Evolutionary conservation across 257 asterid genomes (phyloP).

Genomic region (Prunella vulgaris): DNA sequence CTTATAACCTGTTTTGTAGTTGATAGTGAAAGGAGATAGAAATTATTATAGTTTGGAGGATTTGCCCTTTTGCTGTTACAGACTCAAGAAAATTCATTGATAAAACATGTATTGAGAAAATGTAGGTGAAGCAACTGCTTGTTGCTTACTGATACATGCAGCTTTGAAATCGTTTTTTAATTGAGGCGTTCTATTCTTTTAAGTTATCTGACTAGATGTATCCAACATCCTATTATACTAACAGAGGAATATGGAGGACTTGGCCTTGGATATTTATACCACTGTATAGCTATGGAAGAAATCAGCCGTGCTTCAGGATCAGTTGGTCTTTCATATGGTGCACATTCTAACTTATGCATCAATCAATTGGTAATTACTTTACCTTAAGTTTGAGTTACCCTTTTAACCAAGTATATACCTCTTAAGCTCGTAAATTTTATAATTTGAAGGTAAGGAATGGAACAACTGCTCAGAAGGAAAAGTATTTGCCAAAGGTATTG

Average conservation of each 20-base stretch:
- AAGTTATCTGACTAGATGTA: slow-evolving; percentile 13
- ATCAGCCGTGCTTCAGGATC: slow-evolving; percentile 97
- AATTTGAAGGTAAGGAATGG: slow-evolving; percentile 96
- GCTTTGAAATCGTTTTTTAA: not conserved
- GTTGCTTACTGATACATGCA: not conserved
- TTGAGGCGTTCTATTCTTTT: slow-evolving; percentile 1
- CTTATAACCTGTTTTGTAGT: not conserved
- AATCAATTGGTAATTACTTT: slow-evolving; percentile 99
- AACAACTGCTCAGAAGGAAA: slow-evolving; percentile 78
- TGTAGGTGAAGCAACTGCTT: too few relatives aligned
- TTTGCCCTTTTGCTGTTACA: too few relatives aligned
- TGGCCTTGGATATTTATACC: slow-evolving; percentile 96
- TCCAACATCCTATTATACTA: slow-evolving; percentile 18
- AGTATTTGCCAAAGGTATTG: slow-evolving; percentile 88
- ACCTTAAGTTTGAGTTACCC: too few relatives aligned
- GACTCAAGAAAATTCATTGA: not conserved
- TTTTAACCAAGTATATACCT: too few relatives aligned
- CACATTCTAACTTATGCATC: slow-evolving; percentile 91
- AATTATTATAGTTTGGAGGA: not conserved
- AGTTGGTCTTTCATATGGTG: slow-evolving; percentile 97
- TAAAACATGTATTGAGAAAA: not conserved
- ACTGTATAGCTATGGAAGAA: slow-evolving; percentile 99
- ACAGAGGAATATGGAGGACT: slow-evolving; percentile 98
- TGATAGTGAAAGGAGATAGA: not conserved
- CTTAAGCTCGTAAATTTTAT: too few relatives aligned